These are phyloP conservation scores for Hypoxylon trugodes DNA, from an alignment of 495 filamentous ascomycete species.

Conservation along the genomic window DNA sequence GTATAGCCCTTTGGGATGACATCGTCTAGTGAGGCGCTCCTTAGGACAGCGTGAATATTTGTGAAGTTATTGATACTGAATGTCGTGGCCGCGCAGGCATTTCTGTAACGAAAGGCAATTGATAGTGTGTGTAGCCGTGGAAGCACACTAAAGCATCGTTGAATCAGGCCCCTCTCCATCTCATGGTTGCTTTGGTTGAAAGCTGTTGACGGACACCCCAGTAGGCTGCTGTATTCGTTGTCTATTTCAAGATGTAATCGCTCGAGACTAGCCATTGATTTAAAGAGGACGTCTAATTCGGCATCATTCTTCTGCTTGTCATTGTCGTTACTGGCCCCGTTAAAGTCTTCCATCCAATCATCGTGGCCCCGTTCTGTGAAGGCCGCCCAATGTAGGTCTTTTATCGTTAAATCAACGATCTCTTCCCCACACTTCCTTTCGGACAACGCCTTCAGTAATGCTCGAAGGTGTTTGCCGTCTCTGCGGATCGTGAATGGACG, in stretches of 20 bases:
- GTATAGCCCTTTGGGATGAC: conserved; percentile 9
- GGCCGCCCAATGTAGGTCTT: too few relatives aligned
- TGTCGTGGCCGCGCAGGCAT: too few relatives aligned
- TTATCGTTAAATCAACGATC: too few relatives aligned
- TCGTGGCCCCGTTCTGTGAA: too few relatives aligned
- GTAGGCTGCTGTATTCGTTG: background rate
- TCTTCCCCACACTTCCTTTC: too few relatives aligned
- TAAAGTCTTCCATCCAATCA: background rate
- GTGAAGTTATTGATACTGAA: too few relatives aligned
- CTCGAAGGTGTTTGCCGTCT: too few relatives aligned
- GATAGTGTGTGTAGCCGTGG: background rate
- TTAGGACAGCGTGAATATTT: too few relatives aligned
- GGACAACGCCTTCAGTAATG: background rate
- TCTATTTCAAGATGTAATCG: background rate
- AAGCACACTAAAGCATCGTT: background rate
- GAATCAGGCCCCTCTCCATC: background rate
- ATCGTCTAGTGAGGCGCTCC: background rate
- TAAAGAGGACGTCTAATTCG: conserved; percentile 9
- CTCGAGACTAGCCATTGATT: conserved; percentile 20
- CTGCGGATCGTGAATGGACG: too few relatives aligned
- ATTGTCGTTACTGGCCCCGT: too few relatives aligned
- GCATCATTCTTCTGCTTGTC: background rate
- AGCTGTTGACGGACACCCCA: background rate
- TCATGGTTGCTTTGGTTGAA: background rate
- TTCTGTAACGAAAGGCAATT: background rate